Base-by-base conservation (phyloP, 2,329 filamentous ascomycete genomes). In the Epichloe glyceriae region DNA sequence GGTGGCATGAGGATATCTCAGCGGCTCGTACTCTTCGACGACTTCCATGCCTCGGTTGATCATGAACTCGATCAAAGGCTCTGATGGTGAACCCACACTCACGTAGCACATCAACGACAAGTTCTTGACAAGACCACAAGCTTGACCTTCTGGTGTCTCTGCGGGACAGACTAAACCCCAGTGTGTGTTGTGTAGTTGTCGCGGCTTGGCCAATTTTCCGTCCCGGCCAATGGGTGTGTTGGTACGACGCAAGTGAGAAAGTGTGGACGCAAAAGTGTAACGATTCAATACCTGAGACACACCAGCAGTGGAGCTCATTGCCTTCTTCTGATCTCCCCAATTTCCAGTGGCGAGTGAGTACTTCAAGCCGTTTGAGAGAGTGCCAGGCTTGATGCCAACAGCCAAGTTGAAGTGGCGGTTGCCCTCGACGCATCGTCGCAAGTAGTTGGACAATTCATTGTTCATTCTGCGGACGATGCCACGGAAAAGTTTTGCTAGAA, bases 311-410 rank as follows among this genome's bases (percentile, higher is more conserved):
- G 90, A 88, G 59, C 85, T 91, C 60, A 87, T 86, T 19, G 93
- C 90, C 74, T 97, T 98, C 78, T 97, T 98, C 73, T 98, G 93
- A 58, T 98, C 93, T 63, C 93, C 94, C 94, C 93, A 98, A 70
- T 98, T 98, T 58, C 93, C 93, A 14, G 93, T 98, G 26, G 93
- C 91, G 55, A 98, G 75, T 49, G 93, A 96, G 70, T 98, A 98
- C 65, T 96, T 95, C 57, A 98, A 72, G 47, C 91, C 93, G 63
- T 93, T 94, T 19, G 90, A 95, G 58, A 98, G 77, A 19, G 93
- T 95, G 55, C 83, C 85, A 20, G 86, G 83, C 72, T 96, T 97
- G 62, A 97, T 85, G 58, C 89, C 93, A 52, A 95, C 79, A 14
- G 87, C 87, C 41, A 97, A 73, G 57, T 93, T 93, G 72, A 98